Evolutionary conservation across 345 rosid species (phyloP), one percentile per base, ranked within the genome.

Genomic region (Gossypium australe): DNA sequence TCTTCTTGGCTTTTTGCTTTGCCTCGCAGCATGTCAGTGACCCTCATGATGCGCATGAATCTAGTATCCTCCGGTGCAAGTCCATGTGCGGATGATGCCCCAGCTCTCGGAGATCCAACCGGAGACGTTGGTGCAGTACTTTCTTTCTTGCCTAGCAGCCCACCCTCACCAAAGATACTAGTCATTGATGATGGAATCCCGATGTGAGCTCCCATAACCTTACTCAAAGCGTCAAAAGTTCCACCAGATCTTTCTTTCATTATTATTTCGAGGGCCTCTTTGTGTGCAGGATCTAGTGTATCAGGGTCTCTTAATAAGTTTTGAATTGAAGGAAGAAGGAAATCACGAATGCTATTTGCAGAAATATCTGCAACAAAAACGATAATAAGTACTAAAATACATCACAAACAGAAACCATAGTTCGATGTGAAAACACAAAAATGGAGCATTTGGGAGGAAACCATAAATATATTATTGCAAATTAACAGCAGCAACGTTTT

Each of bases 141-240:
- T 73, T 94, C 97, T 87, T 87, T 90, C 87, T 92, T 94, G 58
- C 97, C 93, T 75, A 88, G 75, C 61, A 90, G 83, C 34, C 97
- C 94, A 29, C 93, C 88, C 16, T 92, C 98, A 2, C 98, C 94
- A 67, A 94, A 94, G 82, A 94, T 86, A 81, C 94, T 94, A 64
- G 86, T 87, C 51, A 94, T 89, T 0, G 98, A 94, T 75, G 98
- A 88, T 34, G 98, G 86, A 58, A 94, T 75, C 72, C 98, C 98
- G 3, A 94, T 90, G 85, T 92, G 97, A 56, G 95, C 90, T 67
- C 98, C 97, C 98, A 92, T 91, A 73, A 84, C 98, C 85, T 92
- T 92, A 65, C 95, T 86, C 64, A 94, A 82, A 62, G 93, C 81
- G 53, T 92, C 98, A 47, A 91, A 80, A 24, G 95, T 87, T 70